Evolutionary conservation across 2,329 filamentous ascomycete genomes (phyloP).

Genomic region (Leptographium wingfieldii): DNA sequence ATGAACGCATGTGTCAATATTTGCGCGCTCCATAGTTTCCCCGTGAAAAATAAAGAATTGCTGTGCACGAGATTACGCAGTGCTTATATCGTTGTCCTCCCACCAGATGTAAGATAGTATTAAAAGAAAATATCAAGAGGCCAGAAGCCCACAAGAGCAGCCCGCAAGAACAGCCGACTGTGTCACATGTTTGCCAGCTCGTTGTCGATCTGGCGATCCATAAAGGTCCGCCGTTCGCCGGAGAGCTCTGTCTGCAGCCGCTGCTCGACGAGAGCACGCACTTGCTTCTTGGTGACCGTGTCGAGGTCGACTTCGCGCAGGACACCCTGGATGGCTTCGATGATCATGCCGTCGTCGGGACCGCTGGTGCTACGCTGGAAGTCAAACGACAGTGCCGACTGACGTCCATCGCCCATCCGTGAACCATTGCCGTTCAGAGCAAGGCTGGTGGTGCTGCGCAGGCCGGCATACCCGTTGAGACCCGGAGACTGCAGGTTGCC

Average conservation of each 20-base stretch:
- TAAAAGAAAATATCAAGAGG: not conserved
- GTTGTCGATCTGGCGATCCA: conserved; percentile 85
- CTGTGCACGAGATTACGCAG: not conserved
- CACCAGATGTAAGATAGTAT: not conserved
- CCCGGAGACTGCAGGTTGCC: conserved; percentile 42
- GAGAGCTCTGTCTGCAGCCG: conserved; percentile 78
- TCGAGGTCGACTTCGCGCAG: conserved; percentile 84
- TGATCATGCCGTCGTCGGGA: conserved; percentile 67
- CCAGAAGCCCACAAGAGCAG: not conserved
- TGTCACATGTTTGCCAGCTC: conserved; percentile 82
- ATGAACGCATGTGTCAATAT: not conserved
- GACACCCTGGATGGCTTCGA: conserved; percentile 73
- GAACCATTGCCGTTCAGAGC: conserved; percentile 32
- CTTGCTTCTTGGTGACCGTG: conserved; percentile 97
- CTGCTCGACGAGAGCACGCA: conserved; percentile 82
- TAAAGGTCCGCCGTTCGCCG: conserved; percentile 76
- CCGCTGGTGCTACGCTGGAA: conserved; percentile 49
- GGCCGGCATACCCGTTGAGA: conserved; percentile 17
- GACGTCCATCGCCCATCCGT: conserved; percentile 32
- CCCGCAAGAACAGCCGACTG: not conserved
- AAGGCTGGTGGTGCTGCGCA: conserved; percentile 28
- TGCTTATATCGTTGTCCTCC: not conserved
- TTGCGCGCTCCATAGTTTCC: not conserved
- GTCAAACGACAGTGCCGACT: conserved; percentile 43
- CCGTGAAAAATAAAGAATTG: not conserved